Conservation (phyloP, 106 monocot species). For the Apostasia shenzhenica region DNA sequence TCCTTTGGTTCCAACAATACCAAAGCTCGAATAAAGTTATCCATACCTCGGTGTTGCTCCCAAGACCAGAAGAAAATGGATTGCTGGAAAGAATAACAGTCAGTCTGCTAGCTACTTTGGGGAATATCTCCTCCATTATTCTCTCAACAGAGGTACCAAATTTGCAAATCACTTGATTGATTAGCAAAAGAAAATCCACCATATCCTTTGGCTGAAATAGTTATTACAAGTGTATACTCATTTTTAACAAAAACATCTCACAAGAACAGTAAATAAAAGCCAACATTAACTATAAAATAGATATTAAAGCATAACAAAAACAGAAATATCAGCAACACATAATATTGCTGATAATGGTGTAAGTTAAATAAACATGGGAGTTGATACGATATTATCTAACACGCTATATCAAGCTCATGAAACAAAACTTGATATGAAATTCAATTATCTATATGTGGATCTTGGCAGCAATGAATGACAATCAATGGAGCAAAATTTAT, state of each 20-base stretch:
- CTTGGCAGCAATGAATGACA: background rate
- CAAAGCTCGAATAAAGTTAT: too few relatives aligned
- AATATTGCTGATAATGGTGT: too few relatives aligned
- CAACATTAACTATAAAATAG: too few relatives aligned
- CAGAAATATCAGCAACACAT: too few relatives aligned
- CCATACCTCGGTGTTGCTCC: constrained; percentile 77
- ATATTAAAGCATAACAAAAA: too few relatives aligned
- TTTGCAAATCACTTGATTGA: constrained; percentile 93
- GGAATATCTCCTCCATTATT: constrained; percentile 84
- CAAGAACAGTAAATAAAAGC: background rate
- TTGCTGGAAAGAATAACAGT: constrained; percentile 63
- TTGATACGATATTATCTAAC: background rate
- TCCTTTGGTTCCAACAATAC: too few relatives aligned
- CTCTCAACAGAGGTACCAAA: constrained; percentile 47
- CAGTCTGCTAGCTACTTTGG: constrained; percentile 58
- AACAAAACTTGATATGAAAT: background rate
- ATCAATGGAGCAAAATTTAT: background rate
- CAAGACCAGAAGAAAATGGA: constrained; percentile 54
- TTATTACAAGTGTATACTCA: background rate
- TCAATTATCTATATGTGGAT: background rate
- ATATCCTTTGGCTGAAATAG: constrained; percentile 72
- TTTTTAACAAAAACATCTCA: background rate
- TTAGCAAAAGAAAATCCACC: constrained; percentile 76
- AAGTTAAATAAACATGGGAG: background rate
- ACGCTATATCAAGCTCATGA: background rate